These are phyloP conservation scores for Leptosphaerulina australis DNA, from an alignment of 2,329 filamentous ascomycete genomes.

Conservation along the genomic window DNA sequence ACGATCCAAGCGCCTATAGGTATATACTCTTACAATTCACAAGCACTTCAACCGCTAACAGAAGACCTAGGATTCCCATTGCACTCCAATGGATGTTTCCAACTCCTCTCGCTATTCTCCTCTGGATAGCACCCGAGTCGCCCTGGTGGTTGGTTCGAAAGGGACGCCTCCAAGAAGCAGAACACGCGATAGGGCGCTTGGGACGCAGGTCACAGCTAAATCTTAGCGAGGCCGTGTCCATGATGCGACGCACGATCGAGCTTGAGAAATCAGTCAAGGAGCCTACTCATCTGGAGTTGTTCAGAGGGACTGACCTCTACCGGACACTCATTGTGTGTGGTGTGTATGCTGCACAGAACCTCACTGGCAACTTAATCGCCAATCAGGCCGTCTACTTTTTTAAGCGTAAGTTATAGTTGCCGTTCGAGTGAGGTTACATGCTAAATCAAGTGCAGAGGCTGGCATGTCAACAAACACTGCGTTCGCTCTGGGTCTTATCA, in stretches of 20 bases:
- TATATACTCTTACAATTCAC: slow-evolving; percentile 7
- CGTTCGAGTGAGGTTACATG: slow-evolving; percentile 29
- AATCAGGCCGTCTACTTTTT: slow-evolving; percentile 70
- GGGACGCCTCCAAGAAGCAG: slow-evolving; percentile 50
- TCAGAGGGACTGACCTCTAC: slow-evolving; percentile 61
- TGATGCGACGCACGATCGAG: slow-evolving; percentile 65
- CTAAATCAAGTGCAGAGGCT: slow-evolving; percentile 59
- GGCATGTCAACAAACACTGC: slow-evolving; percentile 61
- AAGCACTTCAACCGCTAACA: slow-evolving; percentile 14
- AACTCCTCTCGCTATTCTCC: slow-evolving; percentile 51
- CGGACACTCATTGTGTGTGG: slow-evolving; percentile 62
- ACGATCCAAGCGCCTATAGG: slow-evolving; percentile 26
- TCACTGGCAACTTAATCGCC: slow-evolving; percentile 68
- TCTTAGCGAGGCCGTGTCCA: slow-evolving; percentile 58
- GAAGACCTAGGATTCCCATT: slow-evolving; percentile 32
- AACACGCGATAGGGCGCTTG: slow-evolving; percentile 58
- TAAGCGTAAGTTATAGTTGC: slow-evolving; percentile 50
- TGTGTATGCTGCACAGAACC: slow-evolving; percentile 65
- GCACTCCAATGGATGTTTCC: slow-evolving; percentile 55
- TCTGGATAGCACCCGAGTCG: slow-evolving; percentile 59
- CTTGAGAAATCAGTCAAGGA: slow-evolving; percentile 58
- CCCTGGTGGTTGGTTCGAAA: slow-evolving; percentile 59
- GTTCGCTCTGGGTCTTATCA: slow-evolving; percentile 69
- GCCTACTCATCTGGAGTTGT: slow-evolving; percentile 59
- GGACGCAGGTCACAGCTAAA: slow-evolving; percentile 52